Base-by-base conservation (phyloP, 495 filamentous ascomycete genomes). In the Penicillium canescens region DNA sequence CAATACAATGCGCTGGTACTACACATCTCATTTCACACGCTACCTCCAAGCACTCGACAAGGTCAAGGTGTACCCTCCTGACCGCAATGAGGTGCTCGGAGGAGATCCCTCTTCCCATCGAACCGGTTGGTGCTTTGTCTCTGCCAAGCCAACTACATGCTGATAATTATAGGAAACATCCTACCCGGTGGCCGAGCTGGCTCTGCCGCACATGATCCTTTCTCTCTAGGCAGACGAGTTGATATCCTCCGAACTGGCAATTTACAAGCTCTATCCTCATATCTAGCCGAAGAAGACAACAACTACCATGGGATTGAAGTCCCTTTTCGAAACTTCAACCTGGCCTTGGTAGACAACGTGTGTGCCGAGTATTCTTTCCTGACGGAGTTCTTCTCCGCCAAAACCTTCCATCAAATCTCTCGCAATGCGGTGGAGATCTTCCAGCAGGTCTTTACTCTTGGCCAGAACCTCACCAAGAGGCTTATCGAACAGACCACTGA, bases 1-100 rank as follows among this genome's bases (percentile, higher is more conserved):
- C 70, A 96, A 97, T 72, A 98, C 94, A 7, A 97, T 98, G 93
- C 84, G 92, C 40, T 98, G 94, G 94, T 98, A 98, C 61, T 98
- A 98, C 62, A 73, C 85, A 36, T 93, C 87, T 53, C 86, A 97
- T 68, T 98, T 98, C 67, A 86, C 84, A 4, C 89, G 93, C 14
- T 98, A 98, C 66, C 81, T 87, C 46, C 83, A 86, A 52, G 82
- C 92, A 1, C 82, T 98, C 1, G 85, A 87, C 50, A 96, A 91
- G 63, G 78, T 98, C 56, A 91, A 89, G 59, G 61, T 96, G 11
- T 90, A 96, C 55, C 71, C 78, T 2, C 79, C 95, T 52, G 94
- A 96, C 61, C 90, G 88, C 62, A 83, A 88, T 57, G 90, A 96
- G 65, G 85, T 91, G 5, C 75, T 98, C 28, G 94, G 90, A 31